Base-by-base conservation (phyloP, 441 rosid genomes). In the Capsella rubella region DNA sequence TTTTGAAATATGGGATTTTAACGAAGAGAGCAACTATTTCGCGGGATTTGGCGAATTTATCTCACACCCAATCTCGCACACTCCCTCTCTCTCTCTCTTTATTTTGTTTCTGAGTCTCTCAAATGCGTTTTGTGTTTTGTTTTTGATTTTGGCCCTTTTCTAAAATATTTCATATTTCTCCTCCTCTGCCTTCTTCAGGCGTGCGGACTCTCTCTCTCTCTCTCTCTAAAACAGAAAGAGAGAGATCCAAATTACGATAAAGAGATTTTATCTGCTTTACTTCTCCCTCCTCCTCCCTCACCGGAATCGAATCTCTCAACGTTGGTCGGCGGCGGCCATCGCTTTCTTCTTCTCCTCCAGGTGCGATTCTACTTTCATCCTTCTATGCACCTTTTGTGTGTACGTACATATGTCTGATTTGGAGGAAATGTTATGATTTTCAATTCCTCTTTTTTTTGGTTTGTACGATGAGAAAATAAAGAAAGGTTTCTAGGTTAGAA, bases 311-410 rank as follows among this genome's bases (percentile, higher is more conserved):
- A 75, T 43, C 43, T 69, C 31, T 69, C 21, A 21, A 7, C 45
- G 64, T 54, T 75, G 37, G 71, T 63, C 60, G 72, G 68, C 69
- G 73, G 73, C 64, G 40, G 40, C 54, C 13, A 66, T 25, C 43
- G 47, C 67, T 58, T 46, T 49, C 59, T 73, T 64, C 75, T 62
- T 40, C 13, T 35, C 14, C 79, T 72, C 53, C 67, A 82, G 82
- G 84, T 81, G 5, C 37, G 8, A 21, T 21, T 21, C 25, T 21
- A 21, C 25, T 21, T 21, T 21, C 25, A 21, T 21, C 25, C 25
- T 21, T 21, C 2, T 21, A 0, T 21, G 25, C 25, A 21, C 25
- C 25, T 21, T 21, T 21, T 21, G 25, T 21, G 25, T 21, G 0
- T 21, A 21, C 25, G 25, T 21, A 21, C 25, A 21, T 21, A 21